phyloP scores from a whole-genome alignment of 495 filamentous ascomycete species.

The Penicillium soppii region DNA sequence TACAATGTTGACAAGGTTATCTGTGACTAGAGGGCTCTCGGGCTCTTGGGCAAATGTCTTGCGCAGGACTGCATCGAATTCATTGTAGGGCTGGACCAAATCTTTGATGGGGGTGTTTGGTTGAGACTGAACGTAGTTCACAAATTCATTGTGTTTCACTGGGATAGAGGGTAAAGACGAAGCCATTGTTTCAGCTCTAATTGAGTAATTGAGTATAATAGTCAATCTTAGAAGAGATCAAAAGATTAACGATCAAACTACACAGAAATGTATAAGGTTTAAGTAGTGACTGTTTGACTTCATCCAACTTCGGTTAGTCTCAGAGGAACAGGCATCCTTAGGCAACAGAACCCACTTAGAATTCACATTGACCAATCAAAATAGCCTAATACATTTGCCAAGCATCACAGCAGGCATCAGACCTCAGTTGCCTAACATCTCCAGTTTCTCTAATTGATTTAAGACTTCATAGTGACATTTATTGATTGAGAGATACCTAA shows the following conservation, averaged over 20 bases:
- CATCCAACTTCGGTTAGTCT: no score
- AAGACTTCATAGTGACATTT: no score
- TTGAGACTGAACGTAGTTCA: slow-evolving; percentile 45
- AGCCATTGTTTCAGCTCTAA: slow-evolving; percentile 13
- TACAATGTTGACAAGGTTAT: slow-evolving; percentile 64
- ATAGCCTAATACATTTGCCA: not conserved
- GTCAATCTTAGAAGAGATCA: not conserved
- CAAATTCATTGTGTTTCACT: slow-evolving; percentile 41
- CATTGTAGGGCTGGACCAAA: slow-evolving; percentile 65
- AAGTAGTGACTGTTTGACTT: not conserved
- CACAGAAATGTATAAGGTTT: not conserved
- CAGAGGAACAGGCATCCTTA: not conserved
- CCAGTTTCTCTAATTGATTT: no score
- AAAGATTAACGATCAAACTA: no score
- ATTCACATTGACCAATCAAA: not conserved
- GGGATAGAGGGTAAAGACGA: slow-evolving; percentile 37
- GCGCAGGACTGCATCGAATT: slow-evolving; percentile 66
- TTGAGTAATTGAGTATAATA: not conserved
- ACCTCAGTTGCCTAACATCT: no score
- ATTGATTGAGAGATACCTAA: no score
- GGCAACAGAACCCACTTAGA: not conserved
- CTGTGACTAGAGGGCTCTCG: slow-evolving; percentile 53
- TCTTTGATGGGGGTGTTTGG: slow-evolving; percentile 53
- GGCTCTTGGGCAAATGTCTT: slow-evolving; percentile 72
- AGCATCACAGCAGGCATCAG: not conserved